Evolutionary conservation across 345 rosid genomes (phyloP), one percentile per base, ranked within the genome.

Genomic region (Salix viminalis): DNA sequence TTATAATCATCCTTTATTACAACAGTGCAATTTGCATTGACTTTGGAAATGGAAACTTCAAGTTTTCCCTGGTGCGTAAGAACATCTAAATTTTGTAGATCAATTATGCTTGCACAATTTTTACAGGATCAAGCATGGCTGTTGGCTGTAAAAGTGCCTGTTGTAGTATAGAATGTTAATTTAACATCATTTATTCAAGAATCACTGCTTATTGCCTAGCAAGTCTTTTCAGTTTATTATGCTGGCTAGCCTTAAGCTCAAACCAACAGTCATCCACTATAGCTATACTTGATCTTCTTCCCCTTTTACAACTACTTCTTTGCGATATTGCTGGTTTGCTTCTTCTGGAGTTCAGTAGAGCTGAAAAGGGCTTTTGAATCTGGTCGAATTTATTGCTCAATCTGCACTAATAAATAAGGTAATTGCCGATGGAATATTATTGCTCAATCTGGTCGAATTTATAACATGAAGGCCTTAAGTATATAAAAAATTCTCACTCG

Each of bases 1-100:
- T 86, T 95, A 91, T 81, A 83, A 79, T 74, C 96, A 91, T 75
- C 92, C 93, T 79, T 66, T 93, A 60, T 75, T 95, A 86, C 93
- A 93, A 65, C 90, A 84, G 62, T 95, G 99, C 92, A 95, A 95
- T 81, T 93, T 95, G 65, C 99, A 87, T 80, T 95, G 88, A 89
- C 77, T 58, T 9, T 24, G 54, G 76, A 39, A 19, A 23, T 37
- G 36, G 42, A 67, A 72, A 15, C 68, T 52, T 8, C 70, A 21
- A 42, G 13, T 21, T 56, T 37, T 65, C n/a, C 30, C 61, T 1
- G 42, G 74, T 61, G 30, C 69, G 21, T 30, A 62, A 68, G 41
- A 42, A 48, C 81, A 69, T 67, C 76, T 19, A 73, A 68, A 76
- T 74, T 68, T 74, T 69, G 60, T 48, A 67, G 79, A 52, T 83